Base-by-base conservation (phyloP, 2,329 filamentous ascomycete genomes). In the Dryadomyces quercivorus region DNA sequence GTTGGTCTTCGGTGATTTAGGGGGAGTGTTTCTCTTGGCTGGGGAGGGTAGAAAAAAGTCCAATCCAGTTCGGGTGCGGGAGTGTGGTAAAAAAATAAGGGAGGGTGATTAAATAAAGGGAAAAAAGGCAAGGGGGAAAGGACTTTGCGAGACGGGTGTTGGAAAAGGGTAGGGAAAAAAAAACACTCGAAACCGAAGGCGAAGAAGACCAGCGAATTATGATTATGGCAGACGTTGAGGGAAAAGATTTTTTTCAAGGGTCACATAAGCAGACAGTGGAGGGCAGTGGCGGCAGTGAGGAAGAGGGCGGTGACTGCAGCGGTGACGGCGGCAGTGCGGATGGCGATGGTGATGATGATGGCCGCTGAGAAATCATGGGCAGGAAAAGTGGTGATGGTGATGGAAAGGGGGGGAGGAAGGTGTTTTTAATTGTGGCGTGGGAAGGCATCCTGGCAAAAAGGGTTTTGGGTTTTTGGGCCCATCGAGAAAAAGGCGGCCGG, bases 321-420 rank as follows among this genome's bases (percentile, higher is more conserved):
- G 57, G 57, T 16, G 59, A 60, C 52, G 59, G 52, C 16, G 21
- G 44, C 31, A 31, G 44, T 56, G 57, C 54, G 53, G 55, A 48
- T 56, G 57, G 57, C 61, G 61, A 55, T 60, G 53, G 49, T 56
- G 56, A 57, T 62, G 61, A 55, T 59, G 62, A 59, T 61, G 58
- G 56, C 51, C 57, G 56, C 52, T 36, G 31, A 47, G 22, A 22
- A 56, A 51, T 18, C 36, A 56, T 54, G 42, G 50, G 34, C 46
- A 53, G 48, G 22, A 52, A 54, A 36, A 36, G 48, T 57, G 56
- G 52, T 54, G 54, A 58, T 58, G 59, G 53, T 50, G 50, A 58
- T 54, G 54, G 56, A 55, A 57, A 52, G 56, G 56, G 58, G 60
- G 56, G 58, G 51, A 56, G 51, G 20, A 49, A 46, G 49, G 31